A percentile compares a stretch with the other conserved stretches of the same genome.
These are phyloP conservation scores for Neobulgaria alba DNA, from an alignment of 2,329 filamentous ascomycete genomes.

Conservation along the genomic window DNA sequence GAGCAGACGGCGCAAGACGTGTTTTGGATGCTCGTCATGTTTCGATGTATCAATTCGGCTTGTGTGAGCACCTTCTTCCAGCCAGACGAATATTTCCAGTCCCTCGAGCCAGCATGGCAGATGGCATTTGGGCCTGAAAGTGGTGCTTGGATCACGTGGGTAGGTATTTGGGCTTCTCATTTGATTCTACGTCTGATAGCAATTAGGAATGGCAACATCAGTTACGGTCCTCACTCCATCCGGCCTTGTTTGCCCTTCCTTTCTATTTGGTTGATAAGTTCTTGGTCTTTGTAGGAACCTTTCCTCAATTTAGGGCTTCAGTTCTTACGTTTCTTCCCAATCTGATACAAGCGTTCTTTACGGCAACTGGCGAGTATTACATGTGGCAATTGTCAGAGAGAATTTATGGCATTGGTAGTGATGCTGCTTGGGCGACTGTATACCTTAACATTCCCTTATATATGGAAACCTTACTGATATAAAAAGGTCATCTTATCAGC, in stretches of 20 bases:
- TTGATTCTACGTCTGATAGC: slow-evolving; percentile 6
- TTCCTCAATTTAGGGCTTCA: slow-evolving; percentile 49
- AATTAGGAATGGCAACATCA: slow-evolving; percentile 83
- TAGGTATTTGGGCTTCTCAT: slow-evolving; percentile 35
- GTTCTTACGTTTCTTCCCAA: slow-evolving; percentile 67
- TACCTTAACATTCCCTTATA: slow-evolving; percentile 2
- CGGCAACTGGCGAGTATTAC: slow-evolving; percentile 74
- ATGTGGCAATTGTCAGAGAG: slow-evolving; percentile 74
- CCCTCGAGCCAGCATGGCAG: slow-evolving; percentile 88
- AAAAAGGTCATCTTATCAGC: slow-evolving; percentile 63
- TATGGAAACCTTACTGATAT: too few species aligned
- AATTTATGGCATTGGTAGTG: slow-evolving; percentile 59
- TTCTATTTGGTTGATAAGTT: slow-evolving; percentile 57
- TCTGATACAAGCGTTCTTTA: slow-evolving; percentile 66
- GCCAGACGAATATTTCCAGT: slow-evolving; percentile 95
- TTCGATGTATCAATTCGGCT: slow-evolving; percentile 75
- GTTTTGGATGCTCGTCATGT: slow-evolving; percentile 41
- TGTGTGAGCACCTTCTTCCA: slow-evolving; percentile 87
- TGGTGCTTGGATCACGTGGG: slow-evolving; percentile 94
- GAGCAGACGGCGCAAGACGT: slow-evolving; percentile 23
- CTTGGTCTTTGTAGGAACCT: slow-evolving; percentile 44
- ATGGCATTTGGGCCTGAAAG: slow-evolving; percentile 69
- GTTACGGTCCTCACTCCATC: slow-evolving; percentile 84
- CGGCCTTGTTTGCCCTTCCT: slow-evolving; percentile 69
- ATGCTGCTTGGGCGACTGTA: slow-evolving; percentile 63